Conservation (phyloP, 108 stramenopile species). For the Skeletonema potamos region DNA sequence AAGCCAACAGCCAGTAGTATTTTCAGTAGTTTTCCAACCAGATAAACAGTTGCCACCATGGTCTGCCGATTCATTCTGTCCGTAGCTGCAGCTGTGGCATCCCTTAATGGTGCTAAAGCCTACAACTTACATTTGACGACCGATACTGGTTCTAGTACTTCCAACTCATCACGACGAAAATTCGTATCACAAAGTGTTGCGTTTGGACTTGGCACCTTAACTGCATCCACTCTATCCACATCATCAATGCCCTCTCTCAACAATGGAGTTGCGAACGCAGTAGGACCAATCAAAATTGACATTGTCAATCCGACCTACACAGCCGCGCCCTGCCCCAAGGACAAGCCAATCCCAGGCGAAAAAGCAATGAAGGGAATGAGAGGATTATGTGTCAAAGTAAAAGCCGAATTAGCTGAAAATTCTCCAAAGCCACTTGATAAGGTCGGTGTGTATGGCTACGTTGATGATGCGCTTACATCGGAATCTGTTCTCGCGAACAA, state of each 20-base stretch:
- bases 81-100: not conserved
- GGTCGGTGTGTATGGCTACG: conserved; percentile 83
- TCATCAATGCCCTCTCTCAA: not conserved
- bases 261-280: conserved; percentile 54
- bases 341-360: conserved; percentile 90
- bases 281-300: conserved; percentile 87
- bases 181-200: conserved; percentile 23
- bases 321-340: conserved; percentile 76
- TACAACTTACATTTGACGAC: not conserved
- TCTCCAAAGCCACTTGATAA: conserved; percentile 66
- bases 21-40: too few species aligned
- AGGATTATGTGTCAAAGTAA: conserved; percentile 86
- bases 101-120: not conserved
- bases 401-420: conserved; percentile 55
- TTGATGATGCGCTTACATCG: conserved; percentile 69
- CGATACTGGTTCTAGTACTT: not conserved
- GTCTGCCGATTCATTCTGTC: not conserved
- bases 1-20: too few species aligned
- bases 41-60: not conserved
- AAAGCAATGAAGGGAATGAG: conserved; percentile 94
- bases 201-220: conserved; percentile 12
- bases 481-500: conserved; percentile 92
- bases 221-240: not conserved
- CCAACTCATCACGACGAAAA: conserved; percentile 18
- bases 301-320: conserved; percentile 70